phyloP scores from a whole-genome alignment of 495 filamentous ascomycete genomes.

The Baudoinia panamericana region DNA sequence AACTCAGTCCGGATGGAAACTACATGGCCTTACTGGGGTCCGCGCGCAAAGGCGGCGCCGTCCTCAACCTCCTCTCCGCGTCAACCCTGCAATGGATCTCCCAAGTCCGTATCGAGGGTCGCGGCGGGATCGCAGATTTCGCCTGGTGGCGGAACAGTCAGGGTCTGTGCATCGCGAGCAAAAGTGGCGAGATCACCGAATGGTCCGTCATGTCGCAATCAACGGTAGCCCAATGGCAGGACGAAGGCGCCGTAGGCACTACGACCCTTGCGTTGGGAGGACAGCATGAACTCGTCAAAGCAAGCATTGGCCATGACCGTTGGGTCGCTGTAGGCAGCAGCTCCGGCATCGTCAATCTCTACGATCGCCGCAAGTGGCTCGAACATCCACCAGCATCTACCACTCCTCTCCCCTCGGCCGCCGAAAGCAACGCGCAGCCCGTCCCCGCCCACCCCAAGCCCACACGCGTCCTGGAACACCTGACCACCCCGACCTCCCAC shows the following conservation, averaged over 20 bases:
- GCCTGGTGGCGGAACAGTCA: conserved; percentile 81
- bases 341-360: conserved; percentile 81
- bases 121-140: conserved; percentile 74
- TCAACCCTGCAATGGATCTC: conserved; percentile 79
- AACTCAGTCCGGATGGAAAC: conserved; percentile 68
- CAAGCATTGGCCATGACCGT: conserved; percentile 60
- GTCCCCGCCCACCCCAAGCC: conserved; percentile 58
- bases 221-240: conserved; percentile 69
- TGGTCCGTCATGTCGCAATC: conserved; percentile 54
- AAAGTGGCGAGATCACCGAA: conserved; percentile 86
- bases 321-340: conserved; percentile 80
- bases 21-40: conserved; percentile 71
- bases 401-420: no score
- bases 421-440: conserved; percentile 17
- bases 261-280: conserved; percentile 72
- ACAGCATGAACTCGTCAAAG: conserved; percentile 36
- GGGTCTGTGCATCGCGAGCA: conserved; percentile 62
- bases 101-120: conserved; percentile 68
- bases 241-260: conserved; percentile 79
- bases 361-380: conserved; percentile 61
- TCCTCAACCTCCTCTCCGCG: conserved; percentile 73
- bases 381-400: conserved; percentile 12
- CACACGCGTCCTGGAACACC: conserved; percentile 58
- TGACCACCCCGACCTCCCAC: conserved; percentile 68
- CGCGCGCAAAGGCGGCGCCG: conserved; percentile 67